Evolutionary conservation across 305 asterid species (phyloP).

Genomic region (Fraxinus ornus): DNA sequence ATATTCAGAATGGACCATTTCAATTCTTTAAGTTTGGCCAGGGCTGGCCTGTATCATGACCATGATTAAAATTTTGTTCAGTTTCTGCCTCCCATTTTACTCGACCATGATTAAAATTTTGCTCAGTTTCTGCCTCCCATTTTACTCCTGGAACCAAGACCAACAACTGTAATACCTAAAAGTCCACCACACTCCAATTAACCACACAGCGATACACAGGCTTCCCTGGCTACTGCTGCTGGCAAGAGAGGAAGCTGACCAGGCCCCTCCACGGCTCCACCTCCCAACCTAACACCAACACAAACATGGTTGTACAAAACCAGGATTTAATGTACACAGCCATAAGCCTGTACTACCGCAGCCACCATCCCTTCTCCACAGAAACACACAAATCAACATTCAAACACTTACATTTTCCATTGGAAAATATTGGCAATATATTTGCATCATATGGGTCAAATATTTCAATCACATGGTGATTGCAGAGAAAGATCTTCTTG

Average conservation of each 20-base stretch:
- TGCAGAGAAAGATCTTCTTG: not conserved
- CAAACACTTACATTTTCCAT: not conserved
- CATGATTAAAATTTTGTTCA: not conserved
- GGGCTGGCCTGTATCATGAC: not conserved
- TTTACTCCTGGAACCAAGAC: not conserved
- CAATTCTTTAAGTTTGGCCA: not conserved
- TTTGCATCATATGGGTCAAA: not conserved
- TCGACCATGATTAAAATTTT: not conserved
- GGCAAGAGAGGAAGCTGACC: not conserved
- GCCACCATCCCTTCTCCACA: not conserved
- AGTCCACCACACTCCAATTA: not conserved
- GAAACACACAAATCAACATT: not conserved
- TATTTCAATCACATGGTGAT: not conserved
- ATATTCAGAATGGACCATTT: not conserved
- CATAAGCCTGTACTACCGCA: not conserved
- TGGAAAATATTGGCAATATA: not conserved
- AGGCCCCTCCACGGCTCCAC: not conserved
- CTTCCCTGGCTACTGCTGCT: not conserved
- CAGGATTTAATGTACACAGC: not conserved
- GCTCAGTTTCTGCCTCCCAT: not conserved
- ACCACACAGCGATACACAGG: not conserved
- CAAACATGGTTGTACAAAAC: not conserved
- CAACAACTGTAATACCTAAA: not conserved
- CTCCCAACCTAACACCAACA: not conserved
- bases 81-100: not conserved